Evolutionary conservation across 2,329 filamentous ascomycete genomes (phyloP), one percentile per base, ranked within the genome.

Genomic region (Colletotrichum gigasporum): DNA sequence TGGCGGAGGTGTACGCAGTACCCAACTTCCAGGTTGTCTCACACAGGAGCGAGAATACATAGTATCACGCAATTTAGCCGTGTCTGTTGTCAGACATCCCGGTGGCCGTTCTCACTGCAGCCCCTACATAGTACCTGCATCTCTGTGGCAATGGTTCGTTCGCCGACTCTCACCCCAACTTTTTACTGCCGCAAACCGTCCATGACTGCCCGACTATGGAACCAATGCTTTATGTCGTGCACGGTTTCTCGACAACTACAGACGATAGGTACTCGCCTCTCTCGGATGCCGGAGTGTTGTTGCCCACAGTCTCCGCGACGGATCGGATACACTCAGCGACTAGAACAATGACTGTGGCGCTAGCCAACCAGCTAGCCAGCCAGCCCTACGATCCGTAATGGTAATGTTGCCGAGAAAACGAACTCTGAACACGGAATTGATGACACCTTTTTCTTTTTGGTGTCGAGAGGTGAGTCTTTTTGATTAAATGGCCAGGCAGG

Each of bases 381-480:
- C n/a, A n/a, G n/a, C n/a, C n/a, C n/a, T n/a, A n/a, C n/a, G n/a
- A n/a, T n/a, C n/a, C n/a, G n/a, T n/a, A n/a, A n/a, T n/a, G n/a
- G n/a, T n/a, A n/a, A n/a, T n/a, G n/a, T 9, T 16, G n/a, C 35
- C 18, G 35, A 39, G 20, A 45, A 54, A 35, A 35, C 14, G 52
- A 45, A 56, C 26, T 3, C n/a, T 16, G 22, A 28, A 18, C 16
- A 20, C 30, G 22, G 22, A 28, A 22, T 16, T 14, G 3, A 39
- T 2, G 22, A 34, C 52, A 30, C 26, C 34, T 14, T 62, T 62
- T 50, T 34, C n/a, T n/a, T 62, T 44, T 44, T 57, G 42, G 8
- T 12, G 12, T 45, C 12, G 14, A 44, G 37, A 45, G n/a, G 1
- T 32, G 45, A 42, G 26, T 42, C 12, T 42, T 14, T 34, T 37